A percentile compares a stretch with the other conserved stretches of the same genome.
Evolutionary conservation across 148 eudicot genomes (phyloP).

Genomic region (Polygonum aviculare): DNA sequence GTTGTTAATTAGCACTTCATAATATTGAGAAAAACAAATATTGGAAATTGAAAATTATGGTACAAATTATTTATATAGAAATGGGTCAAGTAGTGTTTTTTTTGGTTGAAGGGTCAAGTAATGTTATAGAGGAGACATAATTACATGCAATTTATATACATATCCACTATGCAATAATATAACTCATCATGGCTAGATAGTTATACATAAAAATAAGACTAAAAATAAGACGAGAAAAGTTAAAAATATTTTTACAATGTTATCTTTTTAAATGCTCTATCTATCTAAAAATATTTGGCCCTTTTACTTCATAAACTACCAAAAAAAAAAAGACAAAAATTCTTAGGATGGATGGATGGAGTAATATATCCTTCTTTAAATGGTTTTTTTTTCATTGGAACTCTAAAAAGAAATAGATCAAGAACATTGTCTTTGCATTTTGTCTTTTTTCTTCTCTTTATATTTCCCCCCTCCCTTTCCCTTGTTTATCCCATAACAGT

Average conservation of each 20-base stretch:
- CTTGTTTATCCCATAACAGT: not conserved
- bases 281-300: no score
- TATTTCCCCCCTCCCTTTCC: not conserved
- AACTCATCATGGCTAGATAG: not conserved
- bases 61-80: no score
- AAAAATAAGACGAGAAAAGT: no score
- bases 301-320: no score
- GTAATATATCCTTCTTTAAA: not conserved
- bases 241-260: not conserved
- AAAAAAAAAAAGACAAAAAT: no score
- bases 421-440: not conserved
- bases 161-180: no score
- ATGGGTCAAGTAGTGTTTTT: not conserved
- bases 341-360: no score
- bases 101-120: no score
- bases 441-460: not conserved
- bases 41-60: no score
- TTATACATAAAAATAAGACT: no score
- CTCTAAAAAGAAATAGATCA: not conserved
- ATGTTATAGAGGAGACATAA: not conserved
- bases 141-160: no score
- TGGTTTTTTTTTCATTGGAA: not conserved
- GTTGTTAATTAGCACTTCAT: not conserved
- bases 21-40: no score
- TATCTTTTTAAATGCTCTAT: not conserved